Base-by-base conservation (phyloP, 2,329 filamentous ascomycete genomes). In the Paecilomyces variotii region DNA sequence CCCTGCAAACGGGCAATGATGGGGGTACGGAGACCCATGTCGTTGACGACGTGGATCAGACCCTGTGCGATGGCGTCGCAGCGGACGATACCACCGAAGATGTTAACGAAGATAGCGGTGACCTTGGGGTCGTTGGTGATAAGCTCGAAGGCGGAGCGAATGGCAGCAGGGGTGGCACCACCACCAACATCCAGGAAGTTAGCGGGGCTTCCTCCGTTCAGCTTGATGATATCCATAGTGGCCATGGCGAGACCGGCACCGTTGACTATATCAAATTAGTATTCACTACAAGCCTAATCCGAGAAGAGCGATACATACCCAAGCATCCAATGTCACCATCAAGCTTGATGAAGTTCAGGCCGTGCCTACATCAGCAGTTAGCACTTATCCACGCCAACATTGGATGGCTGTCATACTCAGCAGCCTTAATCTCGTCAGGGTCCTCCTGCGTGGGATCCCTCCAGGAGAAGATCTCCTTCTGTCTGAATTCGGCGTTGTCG, bases 171-270 rank as follows among this genome's bases (percentile, higher is more conserved):
- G 61, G 94, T 99, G 67, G 94, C 94, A 82, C 94, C 94, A 76
- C 94, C 94, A 73, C 94, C 94, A 68, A 99, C 94, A 76, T 99
- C 94, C 68, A 99, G 84, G 87, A 99, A 99, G 86, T 99, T 99
- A 69, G 94, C 94, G 63, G 94, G 94, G 73, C 86, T 82, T 64
- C 94, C 94, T 68, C 94, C 94, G 80, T 97, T 99, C 64, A 99
- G 86, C 87, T 99, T 97, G 85, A 99, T 99, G 78, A 99, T 97
- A 79, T 99, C 94, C 94, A 99, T 99, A 76, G 94, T 99, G 64
- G 94, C 94, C 94, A 99, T 99, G 79, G 94, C 94, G 67, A 99
- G 89, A 81, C 94, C 94, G 71, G 94, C 94, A 76, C 94, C 94
- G 82, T 99, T 99, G 82, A 99, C 94, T 68, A 64, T 27, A 59